A percentile compares a stretch with the other conserved stretches of the same genome.
Conservation (phyloP, 768 basidiomycete species). For the Lentinula aciculospora region DNA sequence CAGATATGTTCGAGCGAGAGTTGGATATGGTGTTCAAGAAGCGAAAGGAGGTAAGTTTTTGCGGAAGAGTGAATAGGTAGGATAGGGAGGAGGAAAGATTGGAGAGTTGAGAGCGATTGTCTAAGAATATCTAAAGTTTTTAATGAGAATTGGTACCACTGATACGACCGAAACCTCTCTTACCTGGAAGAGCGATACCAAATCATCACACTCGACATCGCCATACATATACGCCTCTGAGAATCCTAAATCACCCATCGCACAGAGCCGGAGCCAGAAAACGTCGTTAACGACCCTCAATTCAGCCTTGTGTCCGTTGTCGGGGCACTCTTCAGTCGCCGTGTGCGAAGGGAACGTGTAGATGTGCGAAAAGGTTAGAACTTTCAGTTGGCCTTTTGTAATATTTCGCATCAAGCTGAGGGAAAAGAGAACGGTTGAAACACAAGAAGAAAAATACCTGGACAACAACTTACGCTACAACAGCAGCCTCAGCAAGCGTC, state of each 20-base stretch:
- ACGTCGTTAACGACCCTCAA: slow-evolving; percentile 42
- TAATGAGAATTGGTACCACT: neutral
- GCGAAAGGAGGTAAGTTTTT: slow-evolving; percentile 50
- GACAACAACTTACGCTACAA: slow-evolving; percentile 33
- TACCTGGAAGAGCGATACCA: slow-evolving; percentile 61
- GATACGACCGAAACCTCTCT: slow-evolving; percentile 12
- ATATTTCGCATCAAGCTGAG: slow-evolving; percentile 40
- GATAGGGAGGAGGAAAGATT: slow-evolving; percentile 46
- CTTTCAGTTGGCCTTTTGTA: slow-evolving; percentile 38
- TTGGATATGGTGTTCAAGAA: slow-evolving; percentile 65
- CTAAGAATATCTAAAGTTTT: slow-evolving; percentile 51
- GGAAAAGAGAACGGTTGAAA: neutral
- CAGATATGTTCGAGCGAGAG: slow-evolving; percentile 62
- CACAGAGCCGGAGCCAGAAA: slow-evolving; percentile 55
- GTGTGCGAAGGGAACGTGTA: slow-evolving; percentile 35
- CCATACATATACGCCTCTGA: slow-evolving; percentile 78
- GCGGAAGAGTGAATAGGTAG: slow-evolving; percentile 46
- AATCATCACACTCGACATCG: slow-evolving; percentile 62
- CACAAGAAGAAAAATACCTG: slow-evolving; percentile 3
- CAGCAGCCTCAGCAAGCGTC: slow-evolving; percentile 37
- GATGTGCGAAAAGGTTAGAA: slow-evolving; percentile 37
- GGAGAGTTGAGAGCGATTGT: slow-evolving; percentile 44
- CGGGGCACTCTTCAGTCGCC: slow-evolving; percentile 11
- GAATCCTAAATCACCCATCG: slow-evolving; percentile 67
- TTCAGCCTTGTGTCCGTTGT: slow-evolving; percentile 30